Percentiles rank a stretch among this genome's conserved stretches.
These are phyloP conservation scores for Ogataea saltuana DNA, from an alignment of 805 yeast species.

Conservation along the genomic window DNA sequence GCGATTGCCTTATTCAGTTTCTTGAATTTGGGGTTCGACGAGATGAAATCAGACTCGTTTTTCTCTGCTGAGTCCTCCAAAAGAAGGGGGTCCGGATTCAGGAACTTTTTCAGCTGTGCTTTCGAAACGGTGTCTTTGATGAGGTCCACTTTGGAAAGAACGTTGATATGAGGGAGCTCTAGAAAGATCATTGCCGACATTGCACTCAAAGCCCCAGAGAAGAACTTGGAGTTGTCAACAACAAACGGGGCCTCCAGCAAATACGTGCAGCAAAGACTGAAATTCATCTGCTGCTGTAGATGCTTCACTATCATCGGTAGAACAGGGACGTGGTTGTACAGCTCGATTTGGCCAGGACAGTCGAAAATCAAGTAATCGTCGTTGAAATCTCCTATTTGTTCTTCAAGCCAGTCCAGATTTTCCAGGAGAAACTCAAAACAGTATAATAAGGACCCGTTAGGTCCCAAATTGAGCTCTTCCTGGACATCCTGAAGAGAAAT, in stretches of 20 bases:
- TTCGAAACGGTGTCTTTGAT: slow-evolving; percentile 76
- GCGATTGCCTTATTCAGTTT: slow-evolving; percentile 81
- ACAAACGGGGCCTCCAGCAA: slow-evolving; percentile 92
- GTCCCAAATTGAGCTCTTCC: slow-evolving; percentile 92
- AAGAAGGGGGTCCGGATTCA: slow-evolving; percentile 89
- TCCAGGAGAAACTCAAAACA: slow-evolving; percentile 90
- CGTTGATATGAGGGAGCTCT: slow-evolving; percentile 92
- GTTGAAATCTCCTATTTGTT: slow-evolving; percentile 92
- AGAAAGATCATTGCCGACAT: slow-evolving; percentile 97
- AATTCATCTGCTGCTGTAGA: slow-evolving; percentile 73
- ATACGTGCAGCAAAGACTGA: slow-evolving; percentile 90
- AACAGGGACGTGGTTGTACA: slow-evolving; percentile 92
- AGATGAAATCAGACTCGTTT: slow-evolving; percentile 31
- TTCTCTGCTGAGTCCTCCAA: slow-evolving; percentile 45
- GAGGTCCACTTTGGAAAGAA: slow-evolving; percentile 83
- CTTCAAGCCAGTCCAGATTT: slow-evolving; percentile 96
- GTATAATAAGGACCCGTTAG: slow-evolving; percentile 90
- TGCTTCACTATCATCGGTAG: slow-evolving; percentile 88
- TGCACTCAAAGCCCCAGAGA: slow-evolving; percentile 93
- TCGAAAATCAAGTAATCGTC: slow-evolving; percentile 94
- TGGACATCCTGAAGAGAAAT: slow-evolving; percentile 90
- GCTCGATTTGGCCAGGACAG: slow-evolving; percentile 96
- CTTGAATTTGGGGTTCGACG: slow-evolving; percentile 57
- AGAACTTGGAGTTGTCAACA: slow-evolving; percentile 86
- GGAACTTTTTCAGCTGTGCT: slow-evolving; percentile 75